Percentiles rank a stretch among this genome's conserved stretches.
phyloP scores from a whole-genome alignment of 768 basidiomycete genomes.

The Mycena haematopus region DNA sequence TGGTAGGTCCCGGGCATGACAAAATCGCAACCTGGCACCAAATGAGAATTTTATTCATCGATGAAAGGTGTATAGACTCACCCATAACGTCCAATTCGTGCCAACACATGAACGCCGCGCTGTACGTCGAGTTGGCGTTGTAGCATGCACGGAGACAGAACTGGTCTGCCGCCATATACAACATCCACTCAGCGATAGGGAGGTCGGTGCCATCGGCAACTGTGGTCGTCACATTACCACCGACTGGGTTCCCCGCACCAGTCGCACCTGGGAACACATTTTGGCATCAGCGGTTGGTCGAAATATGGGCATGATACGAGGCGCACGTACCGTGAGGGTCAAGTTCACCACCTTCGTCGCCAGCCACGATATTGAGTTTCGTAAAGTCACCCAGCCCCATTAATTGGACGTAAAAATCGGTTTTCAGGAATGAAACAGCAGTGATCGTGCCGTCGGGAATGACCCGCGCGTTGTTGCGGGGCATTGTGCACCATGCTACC shows the following conservation, averaged over 20 bases:
- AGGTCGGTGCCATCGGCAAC: constrained; percentile 41
- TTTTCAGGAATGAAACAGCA: constrained; percentile 49
- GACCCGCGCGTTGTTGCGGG: constrained; percentile 51
- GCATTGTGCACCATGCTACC: constrained; percentile 54
- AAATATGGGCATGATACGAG: constrained; percentile 28
- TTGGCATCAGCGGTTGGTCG: constrained; percentile 45
- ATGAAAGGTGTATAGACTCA: too few species aligned
- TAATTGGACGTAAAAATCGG: constrained; percentile 50
- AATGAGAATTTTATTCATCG: constrained; percentile 26
- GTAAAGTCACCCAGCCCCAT: constrained; percentile 53
- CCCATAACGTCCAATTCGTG: background rate
- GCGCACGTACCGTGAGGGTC: constrained; percentile 46
- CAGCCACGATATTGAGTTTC: constrained; percentile 44
- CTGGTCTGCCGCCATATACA: too few species aligned
- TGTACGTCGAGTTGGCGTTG: constrained; percentile 41
- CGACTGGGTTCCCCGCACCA: constrained; percentile 48
- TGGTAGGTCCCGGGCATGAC: constrained; percentile 56
- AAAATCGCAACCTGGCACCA: constrained; percentile 49
- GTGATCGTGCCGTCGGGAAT: constrained; percentile 52
- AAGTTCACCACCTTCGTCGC: constrained; percentile 52
- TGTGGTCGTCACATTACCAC: constrained; percentile 42
- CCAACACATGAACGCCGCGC: constrained; percentile 15
- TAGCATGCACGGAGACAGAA: constrained; percentile 46
- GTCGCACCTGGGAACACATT: constrained; percentile 26
- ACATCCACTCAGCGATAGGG: constrained; percentile 38